Percentiles rank a stretch among this genome's conserved stretches.
These are phyloP conservation scores for Esteya vermicola DNA, from an alignment of 2,329 filamentous ascomycete genomes.

Conservation along the genomic window DNA sequence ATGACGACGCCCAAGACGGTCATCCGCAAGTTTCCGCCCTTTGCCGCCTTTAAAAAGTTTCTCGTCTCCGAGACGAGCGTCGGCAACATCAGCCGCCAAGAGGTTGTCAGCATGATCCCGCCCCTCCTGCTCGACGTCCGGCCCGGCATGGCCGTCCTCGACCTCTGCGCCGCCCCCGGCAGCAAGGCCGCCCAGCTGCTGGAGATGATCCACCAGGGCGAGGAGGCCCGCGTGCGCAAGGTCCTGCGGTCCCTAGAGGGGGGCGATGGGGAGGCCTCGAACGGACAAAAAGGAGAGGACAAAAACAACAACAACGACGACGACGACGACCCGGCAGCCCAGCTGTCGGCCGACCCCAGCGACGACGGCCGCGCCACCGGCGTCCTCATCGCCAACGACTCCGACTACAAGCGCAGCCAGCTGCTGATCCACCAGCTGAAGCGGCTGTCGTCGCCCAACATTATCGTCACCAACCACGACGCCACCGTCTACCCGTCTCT, in stretches of 20 bases:
- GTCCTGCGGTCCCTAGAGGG: conserved; percentile 41
- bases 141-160: conserved; percentile 83
- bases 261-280: conserved; percentile 29
- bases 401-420: conserved; percentile 91
- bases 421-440: conserved; percentile 98
- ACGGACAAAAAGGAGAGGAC: no score
- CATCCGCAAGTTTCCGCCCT: conserved; percentile 83
- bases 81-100: conserved; percentile 93
- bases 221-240: conserved; percentile 71
- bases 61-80: conserved; percentile 93
- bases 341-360: conserved; percentile 43
- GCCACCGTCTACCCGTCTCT: conserved; percentile 92
- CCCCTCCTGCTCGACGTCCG: conserved; percentile 82
- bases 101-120: conserved; percentile 98
- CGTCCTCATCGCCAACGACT: conserved; percentile 86
- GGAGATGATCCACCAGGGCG: conserved; percentile 84
- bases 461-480: conserved; percentile 96
- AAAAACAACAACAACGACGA: conserved; percentile 22
- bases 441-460: conserved; percentile 86
- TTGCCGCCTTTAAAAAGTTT: conserved; percentile 93
- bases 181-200: conserved; percentile 94
- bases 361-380: conserved; percentile 85
- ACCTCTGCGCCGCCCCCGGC: conserved; percentile 91
- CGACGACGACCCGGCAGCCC: conserved; percentile 17
- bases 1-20: conserved; percentile 98